Evolutionary conservation across 768 basidiomycete genomes (phyloP), one percentile per base, ranked within the genome.

Genomic region (Rhodotorula babjevae): DNA sequence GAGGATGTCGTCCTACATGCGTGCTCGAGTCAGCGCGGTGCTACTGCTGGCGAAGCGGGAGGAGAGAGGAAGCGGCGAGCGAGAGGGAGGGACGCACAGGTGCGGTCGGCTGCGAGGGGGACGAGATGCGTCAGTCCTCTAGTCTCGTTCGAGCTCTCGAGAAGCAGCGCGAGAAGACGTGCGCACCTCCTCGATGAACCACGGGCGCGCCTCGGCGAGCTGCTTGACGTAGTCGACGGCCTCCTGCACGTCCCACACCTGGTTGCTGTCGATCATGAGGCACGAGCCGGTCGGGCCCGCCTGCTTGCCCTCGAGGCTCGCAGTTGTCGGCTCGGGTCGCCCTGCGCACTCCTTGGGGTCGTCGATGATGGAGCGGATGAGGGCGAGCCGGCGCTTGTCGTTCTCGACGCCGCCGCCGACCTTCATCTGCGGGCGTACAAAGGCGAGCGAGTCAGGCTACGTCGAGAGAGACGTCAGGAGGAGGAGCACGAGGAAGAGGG

Each of bases 201-300:
- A 97, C 33, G 94, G 94, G 77, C 89, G 91, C 80, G 93, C 87
- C 63, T 86, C 85, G 76, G 86, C 85, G 50, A 97, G 85, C 65
- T 87, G 85, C 76, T 87, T 87, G 71, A 94, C 91, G 80, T 95
- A 95, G 42, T 94, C 90, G 77, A 96, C 90, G 14, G 95, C 94
- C 80, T 93, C 87, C 42, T 88, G 84, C 25, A 98, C 95, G 76
- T 61, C 71, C 63, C 58, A 76, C 70, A 78, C 77, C 81, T 96
- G 94, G 82, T 98, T 98, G 52, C 94, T 90, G 81, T 97, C 94
- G 72, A 97, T 91, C 94, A 97, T 97, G 59, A 97, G 84, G 58
- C 97, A 94, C 46, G 89, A 87, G 10, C 95, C 94, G 0, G 93
- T 93, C 18, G 92, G 92, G 12, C 94, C 92, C 9, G 93, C 92